Percentiles rank a stretch among this genome's conserved stretches.
Evolutionary conservation across 1,139 yeast species (phyloP).

Genomic region (Saccharomyces uvarum): DNA sequence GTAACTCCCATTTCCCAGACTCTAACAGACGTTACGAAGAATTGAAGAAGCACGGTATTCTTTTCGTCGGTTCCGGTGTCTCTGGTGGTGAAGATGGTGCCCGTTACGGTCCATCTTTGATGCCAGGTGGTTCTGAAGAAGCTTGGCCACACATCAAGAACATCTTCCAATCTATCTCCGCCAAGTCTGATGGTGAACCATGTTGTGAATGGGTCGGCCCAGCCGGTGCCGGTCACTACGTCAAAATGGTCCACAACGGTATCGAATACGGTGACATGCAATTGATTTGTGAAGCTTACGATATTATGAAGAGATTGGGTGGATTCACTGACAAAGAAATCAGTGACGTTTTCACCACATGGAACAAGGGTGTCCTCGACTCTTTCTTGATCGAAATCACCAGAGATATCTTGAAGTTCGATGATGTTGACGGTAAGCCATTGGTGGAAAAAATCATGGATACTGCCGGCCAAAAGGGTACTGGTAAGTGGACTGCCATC

Average conservation of each 20-base stretch:
- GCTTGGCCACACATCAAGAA: conserved; percentile 99
- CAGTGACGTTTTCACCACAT: conserved; percentile 80
- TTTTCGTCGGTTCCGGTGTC: conserved; percentile 97
- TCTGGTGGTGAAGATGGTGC: conserved; percentile 99
- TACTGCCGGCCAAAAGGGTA: conserved; percentile 98
- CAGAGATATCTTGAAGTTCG: conserved; percentile 84
- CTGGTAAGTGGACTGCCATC: conserved; percentile 99
- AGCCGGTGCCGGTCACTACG: conserved; percentile 98
- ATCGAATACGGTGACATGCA: conserved; percentile 99
- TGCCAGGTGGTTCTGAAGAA: conserved; percentile 98
- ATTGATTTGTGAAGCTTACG: conserved; percentile 96
- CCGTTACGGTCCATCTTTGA: conserved; percentile 95
- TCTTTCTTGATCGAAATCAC: conserved; percentile 96
- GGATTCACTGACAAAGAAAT: conserved; percentile 86
- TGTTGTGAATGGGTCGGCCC: conserved; percentile 99
- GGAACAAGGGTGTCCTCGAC: conserved; percentile 98
- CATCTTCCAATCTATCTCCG: conserved; percentile 92
- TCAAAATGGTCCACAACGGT: conserved; percentile 99
- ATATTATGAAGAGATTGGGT: conserved; percentile 89
- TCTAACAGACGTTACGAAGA: conserved; percentile 93
- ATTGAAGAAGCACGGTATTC: conserved; percentile 77
- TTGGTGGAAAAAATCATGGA: conserved; percentile 94
- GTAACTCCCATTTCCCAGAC: conserved; percentile 99
- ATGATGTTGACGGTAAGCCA: conserved; percentile 83
- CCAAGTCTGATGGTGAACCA: conserved; percentile 96